Evolutionary conservation across 2,329 filamentous ascomycete genomes (phyloP), one percentile per base, ranked within the genome.

Genomic region (Thelonectria olida): DNA sequence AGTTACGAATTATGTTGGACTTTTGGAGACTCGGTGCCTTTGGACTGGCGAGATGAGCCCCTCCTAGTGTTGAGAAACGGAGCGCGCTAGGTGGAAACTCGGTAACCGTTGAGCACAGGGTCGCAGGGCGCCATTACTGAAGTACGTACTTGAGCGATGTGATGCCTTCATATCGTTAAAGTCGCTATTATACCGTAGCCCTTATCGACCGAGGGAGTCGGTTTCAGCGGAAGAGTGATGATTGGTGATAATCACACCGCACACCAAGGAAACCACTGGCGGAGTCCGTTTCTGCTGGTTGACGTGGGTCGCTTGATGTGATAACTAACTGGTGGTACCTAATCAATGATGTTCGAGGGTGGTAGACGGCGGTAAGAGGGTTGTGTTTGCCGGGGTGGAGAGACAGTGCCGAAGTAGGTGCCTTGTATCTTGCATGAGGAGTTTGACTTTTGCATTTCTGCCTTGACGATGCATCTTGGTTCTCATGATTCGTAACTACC

Each of bases 1-100:
- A 55, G 52, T 31, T 31, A 31, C 28, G 13, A 31, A 13, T 8
- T 31, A 31, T 13, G n/a, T n/a, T n/a, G n/a, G n/a, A n/a, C n/a
- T n/a, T n/a, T n/a, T n/a, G 58, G 39, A 56, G 42, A 49, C 45
- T 50, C 61, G 53, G 54, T 58, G 55, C 48, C 23, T 36, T 39
- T 38, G 50, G 49, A 47, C 51, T 62, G 51, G 58, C 66, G 54
- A 45, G 66, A 68, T 69, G 54, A 55, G 47, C 54, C 27, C 63
- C 45, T 42, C 39, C 36, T 54, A 47, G 17, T 12, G n/a, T 12
- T 5, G 27, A 36, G 49, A 64, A 64, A 64, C 56, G 48, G 58
- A 62, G 61, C 56, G 56, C 61, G 63, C 61, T 58, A 70, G 50
- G 27, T 58, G 50, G 31, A 49, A 68, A 25, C 36, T 64, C n/a